Evolutionary conservation across 495 filamentous ascomycete genomes (phyloP).

Genomic region (Cetradonia linearis): DNA sequence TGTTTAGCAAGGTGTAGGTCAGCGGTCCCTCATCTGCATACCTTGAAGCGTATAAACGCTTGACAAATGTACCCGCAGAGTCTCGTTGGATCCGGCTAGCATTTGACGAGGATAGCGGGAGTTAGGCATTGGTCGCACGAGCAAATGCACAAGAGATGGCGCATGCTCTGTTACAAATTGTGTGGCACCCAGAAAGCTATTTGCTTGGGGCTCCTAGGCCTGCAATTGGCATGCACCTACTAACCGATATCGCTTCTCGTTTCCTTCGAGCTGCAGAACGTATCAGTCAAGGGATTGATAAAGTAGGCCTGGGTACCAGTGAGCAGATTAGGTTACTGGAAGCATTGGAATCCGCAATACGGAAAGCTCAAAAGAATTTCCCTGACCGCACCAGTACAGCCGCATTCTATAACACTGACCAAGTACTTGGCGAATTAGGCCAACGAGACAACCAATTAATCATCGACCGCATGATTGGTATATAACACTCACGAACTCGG

Average conservation of each 20-base stretch:
- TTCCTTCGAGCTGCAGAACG: not conserved
- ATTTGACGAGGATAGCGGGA: not conserved
- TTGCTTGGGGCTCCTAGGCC: not conserved
- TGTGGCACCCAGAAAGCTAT: conserved; percentile 3
- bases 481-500: not conserved
- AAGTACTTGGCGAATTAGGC: not conserved
- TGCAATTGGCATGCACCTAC: not conserved
- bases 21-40: not conserved
- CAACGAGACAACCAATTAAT: not conserved
- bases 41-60: not conserved
- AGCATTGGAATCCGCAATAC: not conserved
- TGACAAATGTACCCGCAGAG: conserved; percentile 4
- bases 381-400: not conserved
- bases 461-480: not conserved
- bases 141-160: conserved; percentile 6
- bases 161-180: not conserved
- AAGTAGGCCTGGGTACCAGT: not conserved
- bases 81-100: conserved; percentile 1
- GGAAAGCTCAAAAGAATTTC: not conserved
- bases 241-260: not conserved
- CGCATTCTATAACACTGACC: not conserved
- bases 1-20: not conserved
- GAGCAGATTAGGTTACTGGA: not conserved
- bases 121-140: not conserved
- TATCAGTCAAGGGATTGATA: not conserved